Evolutionary conservation across 2,329 filamentous ascomycete genomes (phyloP), one percentile per base, ranked within the genome.

Genomic region (Colletotrichum plurivorum): DNA sequence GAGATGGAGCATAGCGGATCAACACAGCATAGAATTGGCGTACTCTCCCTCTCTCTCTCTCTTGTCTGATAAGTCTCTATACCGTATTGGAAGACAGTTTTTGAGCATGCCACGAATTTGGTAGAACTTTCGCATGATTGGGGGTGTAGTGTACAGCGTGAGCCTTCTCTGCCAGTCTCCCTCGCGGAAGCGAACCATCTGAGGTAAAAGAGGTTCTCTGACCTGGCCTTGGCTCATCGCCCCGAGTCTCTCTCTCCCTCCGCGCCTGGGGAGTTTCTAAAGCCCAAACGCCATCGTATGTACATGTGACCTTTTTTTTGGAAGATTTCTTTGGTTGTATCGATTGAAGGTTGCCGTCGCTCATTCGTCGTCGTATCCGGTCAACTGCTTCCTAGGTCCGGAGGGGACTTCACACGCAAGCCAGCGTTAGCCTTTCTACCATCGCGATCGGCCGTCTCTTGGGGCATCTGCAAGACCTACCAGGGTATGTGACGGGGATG

Each of bases 401-500:
- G 82, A 73, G 15, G 89, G 89, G 62, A 91, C 89, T 91, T 72
- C 63, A 57, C 36, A 12, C 20, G 46, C 43, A n/a, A 67, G 36
- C 63, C 13, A 43, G 18, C 31, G 65, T 56, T 57, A 66, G 53
- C 43, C 18, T 27, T 36, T 10, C 31, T 36, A 36, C 1, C 31
- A 4, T 36, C 9, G 8, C 55, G n/a, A n/a, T n/a, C n/a, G n/a
- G n/a, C n/a, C n/a, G n/a, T n/a, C n/a, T n/a, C n/a, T n/a, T n/a
- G n/a, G n/a, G n/a, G n/a, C n/a, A n/a, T n/a, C n/a, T n/a, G n/a
- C n/a, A n/a, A n/a, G n/a, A n/a, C n/a, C n/a, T n/a, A 98, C 95
- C 89, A 70, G 96, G 96, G 86, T 98, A 99, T 79, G 94, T 97
- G 81, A 95, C 84, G 39, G 96, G 96, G 73, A 98, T 90, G 66